Evolutionary conservation across 208 protist species (phyloP), one percentile per base, ranked within the genome.

Genomic region (Leishmania braziliensis): DNA sequence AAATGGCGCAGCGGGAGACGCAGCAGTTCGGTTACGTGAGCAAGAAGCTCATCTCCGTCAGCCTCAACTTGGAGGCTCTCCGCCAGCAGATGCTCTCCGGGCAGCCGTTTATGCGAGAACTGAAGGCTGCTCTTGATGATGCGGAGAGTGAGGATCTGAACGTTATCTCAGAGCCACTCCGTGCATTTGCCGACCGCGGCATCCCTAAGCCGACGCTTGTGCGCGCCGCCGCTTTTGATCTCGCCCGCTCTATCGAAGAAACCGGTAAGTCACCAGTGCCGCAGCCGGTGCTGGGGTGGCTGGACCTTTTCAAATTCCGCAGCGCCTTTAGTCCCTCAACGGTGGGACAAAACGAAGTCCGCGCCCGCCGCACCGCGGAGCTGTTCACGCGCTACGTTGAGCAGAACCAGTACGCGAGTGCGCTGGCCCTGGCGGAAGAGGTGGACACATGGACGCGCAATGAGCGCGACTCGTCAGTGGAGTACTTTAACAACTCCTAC

Each of bases 241-340:
- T 98, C 1, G 91, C 92, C 3, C 89, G 89, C 50, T 92, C 93
- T 3, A 95, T 98, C 53, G 92, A 95, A 84, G 93, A 94, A 43
- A 91, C 85, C 8, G 91, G 91, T 2, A 94, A 92, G 53, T 84
- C 83, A 20, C 88, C 87, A 0, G 58, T 78, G 74, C 87, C 88
- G 65, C 89, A 93, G 62, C 93, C 92, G 4, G 88, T 95, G n/a
- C 79, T 79, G 3, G 86, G 93, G 14, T 96, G 90, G 89, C 63
- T 98, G 18, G 95, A 98, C 60, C 79, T 98, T 23, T 77, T 98
- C 26, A 96, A 96, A 79, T 98, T 98, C 77, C 87, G 89, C 75
- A 92, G 90, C 33, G 90, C 87, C 26, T 91, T 93, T 58, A 96
- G 90, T 54, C 95, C 95, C 2, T 88, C 90, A 0, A 89, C 87